A percentile compares a stretch with the other conserved stretches of the same genome.
Conservation (phyloP, 495 filamentous ascomycete species). For the Gamarada debralockiae region DNA sequence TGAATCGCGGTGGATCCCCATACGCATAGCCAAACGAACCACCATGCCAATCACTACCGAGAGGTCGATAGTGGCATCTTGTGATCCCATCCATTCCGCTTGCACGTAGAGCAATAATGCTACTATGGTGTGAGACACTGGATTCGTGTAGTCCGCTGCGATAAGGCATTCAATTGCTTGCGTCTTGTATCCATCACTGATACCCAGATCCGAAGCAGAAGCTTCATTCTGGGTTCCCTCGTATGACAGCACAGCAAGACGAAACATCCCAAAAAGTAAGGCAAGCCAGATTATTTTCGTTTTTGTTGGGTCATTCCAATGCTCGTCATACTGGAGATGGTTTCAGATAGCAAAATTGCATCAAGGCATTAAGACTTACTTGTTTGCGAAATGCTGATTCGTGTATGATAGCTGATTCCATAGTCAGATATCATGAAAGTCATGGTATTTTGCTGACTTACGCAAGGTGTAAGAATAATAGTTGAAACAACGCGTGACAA, state of each 20-base stretch:
- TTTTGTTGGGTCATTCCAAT: slow-evolving; percentile 1
- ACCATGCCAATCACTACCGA: slow-evolving; percentile 31
- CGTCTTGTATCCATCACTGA: slow-evolving; percentile 1
- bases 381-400: slow-evolving; percentile 1
- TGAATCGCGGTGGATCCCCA: slow-evolving; percentile 54
- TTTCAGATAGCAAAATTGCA: not conserved
- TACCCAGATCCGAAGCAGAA: not conserved
- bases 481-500: not conserved
- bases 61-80: slow-evolving; percentile 28
- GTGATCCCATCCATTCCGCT: slow-evolving; percentile 26
- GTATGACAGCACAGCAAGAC: not conserved
- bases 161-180: slow-evolving; percentile 24
- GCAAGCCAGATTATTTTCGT: slow-evolving; percentile 2
- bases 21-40: slow-evolving; percentile 45
- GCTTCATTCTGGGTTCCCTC: not conserved
- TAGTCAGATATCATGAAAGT: too few species aligned
- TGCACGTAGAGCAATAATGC: slow-evolving; percentile 28
- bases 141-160: slow-evolving; percentile 26
- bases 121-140: slow-evolving; percentile 30
- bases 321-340: not conserved
- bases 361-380: not conserved
- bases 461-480: not conserved
- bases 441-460: not conserved
- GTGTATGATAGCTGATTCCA: not conserved
- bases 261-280: not conserved